Percentiles rank a stretch among this genome's conserved stretches.
Conservation (phyloP, 495 filamentous ascomycete species). For the Lasiosphaeria hispida region DNA sequence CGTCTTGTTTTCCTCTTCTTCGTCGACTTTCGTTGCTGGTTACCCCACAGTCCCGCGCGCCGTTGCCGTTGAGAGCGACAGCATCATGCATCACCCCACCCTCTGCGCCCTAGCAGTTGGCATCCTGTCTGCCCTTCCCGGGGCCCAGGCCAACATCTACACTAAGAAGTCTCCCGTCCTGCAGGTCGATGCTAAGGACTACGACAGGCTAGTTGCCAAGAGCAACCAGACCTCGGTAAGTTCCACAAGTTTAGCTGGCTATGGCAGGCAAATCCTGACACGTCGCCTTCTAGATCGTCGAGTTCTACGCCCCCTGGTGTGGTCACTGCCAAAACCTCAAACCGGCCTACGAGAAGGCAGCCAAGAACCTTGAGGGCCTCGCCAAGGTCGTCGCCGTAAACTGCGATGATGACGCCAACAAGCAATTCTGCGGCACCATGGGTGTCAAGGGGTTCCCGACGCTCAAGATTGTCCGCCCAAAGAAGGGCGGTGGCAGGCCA, state of each 20-base stretch:
- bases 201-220: constrained; percentile 78
- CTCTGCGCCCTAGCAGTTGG: constrained; percentile 45
- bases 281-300: constrained; percentile 46
- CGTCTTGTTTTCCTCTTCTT: not conserved
- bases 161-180: constrained; percentile 83
- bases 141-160: constrained; percentile 72
- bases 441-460: constrained; percentile 96
- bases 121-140: constrained; percentile 53
- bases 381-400: constrained; percentile 94
- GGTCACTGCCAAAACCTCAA: constrained; percentile 95
- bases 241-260: constrained; percentile 17
- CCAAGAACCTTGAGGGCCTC: constrained; percentile 80
- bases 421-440: constrained; percentile 80
- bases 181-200: constrained; percentile 79
- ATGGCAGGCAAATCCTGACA: constrained; percentile 1
- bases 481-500: constrained; percentile 72
- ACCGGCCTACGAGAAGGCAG: constrained; percentile 92
- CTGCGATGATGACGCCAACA: constrained; percentile 94
- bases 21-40: not conserved
- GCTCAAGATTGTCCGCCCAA: constrained; percentile 86
- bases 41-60: constrained; percentile 3
- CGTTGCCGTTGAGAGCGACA: not conserved
- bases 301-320: constrained; percentile 95
- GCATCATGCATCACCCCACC: constrained; percentile 46
- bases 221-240: constrained; percentile 91